Evolutionary conservation across 805 yeast genomes (phyloP).

Genomic region (Wickerhamomyces mucosus): DNA sequence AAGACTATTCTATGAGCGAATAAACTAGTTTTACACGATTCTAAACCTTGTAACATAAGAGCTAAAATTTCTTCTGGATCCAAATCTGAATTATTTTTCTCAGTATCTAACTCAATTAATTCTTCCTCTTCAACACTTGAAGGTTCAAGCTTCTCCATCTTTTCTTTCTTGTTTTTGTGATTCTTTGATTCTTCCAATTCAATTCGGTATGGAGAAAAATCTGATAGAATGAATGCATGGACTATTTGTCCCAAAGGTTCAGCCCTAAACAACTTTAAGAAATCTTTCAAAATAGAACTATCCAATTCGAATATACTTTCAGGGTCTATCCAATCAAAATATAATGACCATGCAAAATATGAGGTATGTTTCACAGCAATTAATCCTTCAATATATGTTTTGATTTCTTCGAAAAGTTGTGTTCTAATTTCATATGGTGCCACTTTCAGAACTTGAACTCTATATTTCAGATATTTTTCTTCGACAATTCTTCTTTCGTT

Average conservation of each 20-base stretch:
- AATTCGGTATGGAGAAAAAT: constrained; percentile 46
- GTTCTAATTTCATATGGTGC: constrained; percentile 38
- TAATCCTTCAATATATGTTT: constrained; percentile 60
- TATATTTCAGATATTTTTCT: constrained; percentile 46
- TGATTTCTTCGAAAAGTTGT: constrained; percentile 31
- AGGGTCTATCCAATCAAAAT: constrained; percentile 67
- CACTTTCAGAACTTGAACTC: constrained; percentile 41
- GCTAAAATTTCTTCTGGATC: constrained; percentile 43
- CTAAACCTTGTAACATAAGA: constrained; percentile 41
- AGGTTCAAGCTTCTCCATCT: constrained; percentile 9
- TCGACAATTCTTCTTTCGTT: constrained; percentile 48
- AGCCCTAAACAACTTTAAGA: constrained; percentile 43
- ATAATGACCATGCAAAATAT: constrained; percentile 60
- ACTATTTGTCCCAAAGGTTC: constrained; percentile 57
- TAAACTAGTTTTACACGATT: constrained; percentile 35
- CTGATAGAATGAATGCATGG: constrained; percentile 57
- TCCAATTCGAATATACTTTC: constrained; percentile 40
- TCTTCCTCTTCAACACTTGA: constrained; percentile 19
- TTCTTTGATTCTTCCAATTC: constrained; percentile 12
- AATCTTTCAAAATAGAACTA: constrained; percentile 34
- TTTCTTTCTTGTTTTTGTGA: constrained; percentile 9
- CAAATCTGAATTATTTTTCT: constrained; percentile 17
- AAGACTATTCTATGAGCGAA: constrained; percentile 60
- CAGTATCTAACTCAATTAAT: constrained; percentile 14
- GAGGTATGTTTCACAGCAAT: constrained; percentile 55